These are phyloP conservation scores for Fusarium graminum DNA, from an alignment of 2,329 filamentous ascomycete genomes.

Conservation along the genomic window DNA sequence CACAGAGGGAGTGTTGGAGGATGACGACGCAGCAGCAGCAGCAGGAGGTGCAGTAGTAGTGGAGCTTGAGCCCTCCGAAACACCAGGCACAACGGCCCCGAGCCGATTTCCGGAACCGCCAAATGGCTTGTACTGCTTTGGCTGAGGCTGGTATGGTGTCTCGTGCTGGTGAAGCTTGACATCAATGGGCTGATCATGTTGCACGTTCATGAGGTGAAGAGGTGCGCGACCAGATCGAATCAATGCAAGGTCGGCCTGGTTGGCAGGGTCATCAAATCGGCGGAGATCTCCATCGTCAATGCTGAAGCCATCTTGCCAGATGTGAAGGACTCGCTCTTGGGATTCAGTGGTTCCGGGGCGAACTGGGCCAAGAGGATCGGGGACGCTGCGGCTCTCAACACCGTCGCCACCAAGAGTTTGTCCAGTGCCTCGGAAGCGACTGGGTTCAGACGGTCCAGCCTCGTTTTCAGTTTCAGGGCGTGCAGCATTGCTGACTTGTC, in stretches of 20 bases:
- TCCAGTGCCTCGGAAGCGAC: slow-evolving; percentile 76
- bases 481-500: slow-evolving; percentile 67
- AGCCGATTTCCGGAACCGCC: slow-evolving; percentile 78
- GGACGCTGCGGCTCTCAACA: slow-evolving; percentile 75
- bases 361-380: slow-evolving; percentile 65
- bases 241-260: slow-evolving; percentile 78
- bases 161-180: slow-evolving; percentile 84
- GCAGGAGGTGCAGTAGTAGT: slow-evolving; percentile 39
- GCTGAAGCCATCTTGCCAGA: slow-evolving; percentile 88
- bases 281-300: slow-evolving; percentile 84
- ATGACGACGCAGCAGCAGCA: slow-evolving; percentile 54
- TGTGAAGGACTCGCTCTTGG: slow-evolving; percentile 77
- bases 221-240: slow-evolving; percentile 83
- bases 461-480: slow-evolving; percentile 65
- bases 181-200: slow-evolving; percentile 80
- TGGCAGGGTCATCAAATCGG: slow-evolving; percentile 82
- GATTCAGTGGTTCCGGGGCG: slow-evolving; percentile 56
- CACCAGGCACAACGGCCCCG: slow-evolving; percentile 81
- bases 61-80: slow-evolving; percentile 42
- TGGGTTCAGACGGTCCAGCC: slow-evolving; percentile 63
- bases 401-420: slow-evolving; percentile 85
- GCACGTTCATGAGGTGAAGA: slow-evolving; percentile 81
- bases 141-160: slow-evolving; percentile 75
- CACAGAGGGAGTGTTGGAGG: slow-evolving; percentile 57
- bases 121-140: slow-evolving; percentile 83